Evolutionary conservation across 352 stramenopile genomes (phyloP).

Genomic region (Globisporangium takayamanum): DNA sequence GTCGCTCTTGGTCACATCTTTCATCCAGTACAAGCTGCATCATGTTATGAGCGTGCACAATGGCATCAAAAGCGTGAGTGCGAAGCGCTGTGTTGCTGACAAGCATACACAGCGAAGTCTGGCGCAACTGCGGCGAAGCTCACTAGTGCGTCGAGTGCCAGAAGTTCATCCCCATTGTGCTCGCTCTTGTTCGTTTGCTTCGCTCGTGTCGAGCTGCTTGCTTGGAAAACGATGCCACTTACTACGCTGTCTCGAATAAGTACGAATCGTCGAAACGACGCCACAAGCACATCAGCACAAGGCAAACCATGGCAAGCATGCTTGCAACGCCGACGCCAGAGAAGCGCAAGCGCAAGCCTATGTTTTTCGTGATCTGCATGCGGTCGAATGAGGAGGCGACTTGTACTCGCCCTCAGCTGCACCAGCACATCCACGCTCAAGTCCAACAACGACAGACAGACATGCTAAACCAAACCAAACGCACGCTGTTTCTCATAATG

Average conservation of each 20-base stretch:
- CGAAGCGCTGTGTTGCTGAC: neutral
- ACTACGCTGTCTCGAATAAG: neutral
- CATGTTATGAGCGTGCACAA: neutral
- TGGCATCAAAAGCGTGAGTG: neutral
- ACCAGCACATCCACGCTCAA: too few species aligned
- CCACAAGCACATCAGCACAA: too few species aligned
- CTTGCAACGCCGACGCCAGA: too few species aligned
- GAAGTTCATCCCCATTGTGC: slow-evolving; percentile 84
- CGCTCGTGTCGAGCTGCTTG: neutral
- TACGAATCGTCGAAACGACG: too few species aligned
- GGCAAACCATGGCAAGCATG: too few species aligned
- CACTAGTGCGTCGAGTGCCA: slow-evolving; percentile 90
- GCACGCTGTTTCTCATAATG: neutral
- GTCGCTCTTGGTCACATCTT: slow-evolving; percentile 70
- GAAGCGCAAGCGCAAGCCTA: too few species aligned
- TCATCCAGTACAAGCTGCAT: slow-evolving; percentile 85
- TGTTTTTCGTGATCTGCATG: too few species aligned
- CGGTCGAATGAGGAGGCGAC: too few species aligned
- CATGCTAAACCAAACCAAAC: too few species aligned
- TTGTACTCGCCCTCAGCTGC: too few species aligned
- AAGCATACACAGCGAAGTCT: neutral
- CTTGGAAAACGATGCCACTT: neutral
- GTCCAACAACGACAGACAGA: too few species aligned
- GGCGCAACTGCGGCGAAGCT: slow-evolving; percentile 2
- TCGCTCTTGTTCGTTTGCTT: neutral